Percentiles rank a stretch among this genome's conserved stretches.
phyloP scores from a whole-genome alignment of 228 moss, liverwort and hornwort species.

The Sphagnum magellanicum region DNA sequence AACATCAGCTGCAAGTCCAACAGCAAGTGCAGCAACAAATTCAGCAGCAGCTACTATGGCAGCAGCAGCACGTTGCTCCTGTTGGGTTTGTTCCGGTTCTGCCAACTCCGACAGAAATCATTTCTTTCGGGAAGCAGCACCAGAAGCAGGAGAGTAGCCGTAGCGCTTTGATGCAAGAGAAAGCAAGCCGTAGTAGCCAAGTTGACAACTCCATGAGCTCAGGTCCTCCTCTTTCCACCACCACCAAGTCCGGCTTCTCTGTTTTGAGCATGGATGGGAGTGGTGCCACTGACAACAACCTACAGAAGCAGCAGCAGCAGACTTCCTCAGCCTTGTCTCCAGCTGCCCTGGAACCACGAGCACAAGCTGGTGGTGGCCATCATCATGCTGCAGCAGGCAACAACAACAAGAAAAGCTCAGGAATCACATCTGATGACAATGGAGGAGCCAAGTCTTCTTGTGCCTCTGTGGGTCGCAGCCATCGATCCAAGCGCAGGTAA shows the following conservation, averaged over 20 bases:
- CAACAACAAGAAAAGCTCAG: conserved; percentile 40
- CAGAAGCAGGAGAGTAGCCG: no score
- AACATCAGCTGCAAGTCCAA: conserved; percentile 22
- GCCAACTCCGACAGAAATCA: conserved; percentile 8
- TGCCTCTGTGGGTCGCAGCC: conserved; percentile 73
- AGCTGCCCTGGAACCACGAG: conserved; percentile 34
- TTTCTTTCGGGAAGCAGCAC: no score
- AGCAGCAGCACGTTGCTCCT: conserved; percentile 2
- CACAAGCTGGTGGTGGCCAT: no score
- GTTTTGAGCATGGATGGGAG: conserved; percentile 71
- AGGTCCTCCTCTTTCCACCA: conserved; percentile 54
- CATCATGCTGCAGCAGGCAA: no score
- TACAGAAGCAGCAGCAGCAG: conserved; percentile 37
- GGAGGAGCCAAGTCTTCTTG: conserved; percentile 52
- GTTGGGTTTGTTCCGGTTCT: conserved; percentile 37
- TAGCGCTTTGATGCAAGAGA: conserved; percentile 23
- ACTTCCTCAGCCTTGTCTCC: conserved; percentile 44
- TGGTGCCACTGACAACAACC: conserved; percentile 22
- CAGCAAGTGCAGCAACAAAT: conserved; percentile 24
- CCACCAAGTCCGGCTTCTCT: conserved; percentile 54
- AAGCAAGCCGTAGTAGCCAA: conserved; percentile 34
- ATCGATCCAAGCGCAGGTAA: conserved; percentile 93
- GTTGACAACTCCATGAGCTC: conserved; percentile 71
- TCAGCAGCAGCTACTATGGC: conserved; percentile 14
- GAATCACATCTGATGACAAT: conserved; percentile 65